A percentile compares a stretch with the other conserved stretches of the same genome.
Conservation (phyloP, 1,139 yeast genomes). For the Candida freyschussii region DNA sequence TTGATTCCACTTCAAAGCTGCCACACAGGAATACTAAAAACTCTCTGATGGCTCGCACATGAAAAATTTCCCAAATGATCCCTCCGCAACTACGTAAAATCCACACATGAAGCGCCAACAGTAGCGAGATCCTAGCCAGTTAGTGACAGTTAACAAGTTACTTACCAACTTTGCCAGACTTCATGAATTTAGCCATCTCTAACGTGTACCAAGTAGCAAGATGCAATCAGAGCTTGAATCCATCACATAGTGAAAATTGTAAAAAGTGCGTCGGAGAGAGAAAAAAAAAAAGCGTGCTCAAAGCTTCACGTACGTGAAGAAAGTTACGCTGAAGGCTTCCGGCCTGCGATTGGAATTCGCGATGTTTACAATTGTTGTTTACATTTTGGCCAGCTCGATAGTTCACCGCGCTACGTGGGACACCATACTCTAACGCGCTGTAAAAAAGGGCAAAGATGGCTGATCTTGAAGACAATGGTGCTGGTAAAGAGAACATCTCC, state of each 20-base stretch:
- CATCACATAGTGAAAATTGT: constrained; percentile 16
- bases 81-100: too few species aligned
- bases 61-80: too few species aligned
- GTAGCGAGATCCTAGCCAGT: too few species aligned
- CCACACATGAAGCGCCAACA: too few species aligned
- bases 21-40: too few species aligned
- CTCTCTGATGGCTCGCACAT: too few species aligned
- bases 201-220: too few species aligned
- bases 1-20: too few species aligned
- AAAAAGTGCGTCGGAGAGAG: constrained; percentile 24
- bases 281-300: constrained; percentile 11
- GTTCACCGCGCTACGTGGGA: background rate
- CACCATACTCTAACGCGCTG: background rate
- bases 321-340: constrained; percentile 4
- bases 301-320: constrained; percentile 9
- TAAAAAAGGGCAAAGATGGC: constrained; percentile 1
- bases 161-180: constrained; percentile 99
- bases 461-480: constrained; percentile 2
- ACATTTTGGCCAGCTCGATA: constrained; percentile 7
- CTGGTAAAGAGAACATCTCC: constrained; percentile 8
- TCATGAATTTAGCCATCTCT: constrained; percentile 94
- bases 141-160: too few species aligned
- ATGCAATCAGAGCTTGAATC: too few species aligned
- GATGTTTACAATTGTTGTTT: constrained; percentile 15
- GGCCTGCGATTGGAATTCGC: background rate